Evolutionary conservation across 2,329 filamentous ascomycete species (phyloP), one percentile per base, ranked within the genome.

Genomic region (Colletotrichum tropicicola): DNA sequence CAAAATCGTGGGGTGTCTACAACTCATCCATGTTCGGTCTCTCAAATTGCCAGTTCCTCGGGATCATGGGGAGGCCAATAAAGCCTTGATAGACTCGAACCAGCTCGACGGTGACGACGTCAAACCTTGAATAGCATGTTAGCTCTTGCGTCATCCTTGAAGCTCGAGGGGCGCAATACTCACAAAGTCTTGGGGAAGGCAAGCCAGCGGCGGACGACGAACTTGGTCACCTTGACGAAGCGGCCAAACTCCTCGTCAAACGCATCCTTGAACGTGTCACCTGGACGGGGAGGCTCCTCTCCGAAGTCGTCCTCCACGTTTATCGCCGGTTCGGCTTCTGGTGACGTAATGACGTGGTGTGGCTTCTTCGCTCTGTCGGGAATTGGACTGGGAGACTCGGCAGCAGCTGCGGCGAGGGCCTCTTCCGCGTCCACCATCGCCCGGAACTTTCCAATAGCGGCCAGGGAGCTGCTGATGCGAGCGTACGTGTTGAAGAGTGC

Each of bases 401-500:
- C 32, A 60, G 62, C 61, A 68, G 68, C 47, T 39, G 70, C 64
- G 5, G 69, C 70, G 21, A 68, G 67, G 1, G 70, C 72, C 60
- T 79, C 75, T 30, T 70, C 73, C 17, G 74, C 75, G 64, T 81
- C 80, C 10, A 86, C 79, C 82, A 89, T 86, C 27, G 70, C 71
- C 53, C 85, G 80, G 81, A 99, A 98, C 58, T 89, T 84, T 59
- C 89, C 87, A 44, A 97, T 85, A 0, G 93, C 91, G 32, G 86
- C 83, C 66, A 99, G 80, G 55, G 93, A 96, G 75, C 92, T 90
- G 68, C 92, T 93, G 68, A 98, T 89, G 35, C 95, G 89, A 28
- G 92, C 93, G 64, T 98, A 91, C 0, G 96, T 98, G 79, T 99
- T 99, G 80, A 98, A 91, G 19, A 99, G 84, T 2, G 96, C 93